Evolutionary conservation across 148 eudicot species (phyloP).

Genomic region (Camellia lanceoleosa): DNA sequence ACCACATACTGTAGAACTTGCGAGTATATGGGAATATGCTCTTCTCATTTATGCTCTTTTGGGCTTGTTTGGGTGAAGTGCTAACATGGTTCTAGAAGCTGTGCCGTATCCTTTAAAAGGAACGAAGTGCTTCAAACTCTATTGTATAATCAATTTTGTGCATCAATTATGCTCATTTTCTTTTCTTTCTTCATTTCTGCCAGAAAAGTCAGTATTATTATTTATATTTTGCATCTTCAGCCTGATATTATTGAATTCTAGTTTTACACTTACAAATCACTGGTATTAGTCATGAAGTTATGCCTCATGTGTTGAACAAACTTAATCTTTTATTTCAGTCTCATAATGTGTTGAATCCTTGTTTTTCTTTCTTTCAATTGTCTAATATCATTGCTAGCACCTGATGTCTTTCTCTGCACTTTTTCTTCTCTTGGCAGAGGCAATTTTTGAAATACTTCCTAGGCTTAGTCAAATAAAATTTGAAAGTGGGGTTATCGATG

Average conservation of each 20-base stretch:
- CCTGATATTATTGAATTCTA: neutral
- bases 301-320: neutral
- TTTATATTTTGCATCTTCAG: neutral
- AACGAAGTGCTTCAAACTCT: neutral
- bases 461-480: constrained; percentile 36
- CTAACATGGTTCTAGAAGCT: neutral
- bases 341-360: neutral
- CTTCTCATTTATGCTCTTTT: neutral
- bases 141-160: neutral
- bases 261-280: neutral
- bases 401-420: constrained; percentile 3
- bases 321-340: constrained; percentile 2
- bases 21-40: neutral
- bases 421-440: constrained; percentile 35
- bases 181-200: neutral
- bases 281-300: neutral
- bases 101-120: neutral
- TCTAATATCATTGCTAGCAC: constrained; percentile 6
- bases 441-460: constrained; percentile 42
- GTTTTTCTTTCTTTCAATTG: neutral
- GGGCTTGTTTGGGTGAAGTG: constrained; percentile 2
- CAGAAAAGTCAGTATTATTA: neutral
- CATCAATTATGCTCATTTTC: neutral
- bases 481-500: constrained; percentile 54
- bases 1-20: neutral